Evolutionary conservation across 371 early-diverging fungal genomes (phyloP), one percentile per base, ranked within the genome.

Genomic region (Mucor racemosus): DNA sequence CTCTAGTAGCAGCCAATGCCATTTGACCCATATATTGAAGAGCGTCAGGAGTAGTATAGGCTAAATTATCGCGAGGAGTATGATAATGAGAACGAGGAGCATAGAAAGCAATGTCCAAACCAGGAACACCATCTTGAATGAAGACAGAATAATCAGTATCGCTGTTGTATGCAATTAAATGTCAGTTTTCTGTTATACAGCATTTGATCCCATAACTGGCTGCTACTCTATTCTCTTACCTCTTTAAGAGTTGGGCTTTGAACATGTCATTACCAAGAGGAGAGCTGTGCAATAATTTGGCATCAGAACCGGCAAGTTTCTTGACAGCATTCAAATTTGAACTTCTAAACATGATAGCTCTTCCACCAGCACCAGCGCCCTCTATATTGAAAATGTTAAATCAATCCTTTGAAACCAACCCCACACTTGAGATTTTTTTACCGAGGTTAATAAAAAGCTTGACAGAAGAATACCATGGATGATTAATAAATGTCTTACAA

Each of bases 301-400:
- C 70, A 10, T 57, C 48, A 11, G 75, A 71, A 42, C 66, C 58
- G 7, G 80, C 77, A 13, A 78, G 70, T 14, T 66, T 65, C 7
- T 82, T 76, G 41, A 91, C 81, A 17, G 77, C 77, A 44, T 73
- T 74, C 42, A 81, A 70, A 61, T 89, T 88, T 60, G 86, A 85
- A 9, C 86, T 76, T 41, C 91, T 86, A 78, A 92, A 92, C 15
- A 93, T 69, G 53, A 90, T 67, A 3, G 91, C 85, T 31, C 89
- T 84, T 31, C 93, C 93, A n/a, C 93, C 93, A 15, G 88, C 92
- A 59, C 93, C 91, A 57, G 90, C 87, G 21, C 89, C 91, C 81
- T 91, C 94, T 83, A 66, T 50, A n/a, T 55, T 15, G 4, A 54
- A 13, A 54, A 15, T 13, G 54, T 33, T 33, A 44, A 5, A 38